Base-by-base conservation (phyloP, 2,329 filamentous ascomycete genomes). In the Scortechinia acanthostroma region DNA sequence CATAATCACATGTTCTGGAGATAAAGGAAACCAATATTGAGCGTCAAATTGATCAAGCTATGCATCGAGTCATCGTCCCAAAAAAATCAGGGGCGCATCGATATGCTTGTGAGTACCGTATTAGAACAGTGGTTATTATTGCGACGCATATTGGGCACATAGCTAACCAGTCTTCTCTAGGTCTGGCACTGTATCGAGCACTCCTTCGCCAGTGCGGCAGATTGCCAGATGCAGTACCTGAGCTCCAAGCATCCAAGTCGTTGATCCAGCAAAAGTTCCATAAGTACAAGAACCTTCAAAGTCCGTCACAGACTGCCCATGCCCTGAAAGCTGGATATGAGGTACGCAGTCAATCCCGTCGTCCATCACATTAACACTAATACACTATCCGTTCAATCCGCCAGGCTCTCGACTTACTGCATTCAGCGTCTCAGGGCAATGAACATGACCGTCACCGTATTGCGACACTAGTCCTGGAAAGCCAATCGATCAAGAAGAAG, bases 121-220 rank as follows among this genome's bases (percentile, higher is more conserved):
- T 30, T 30, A 10, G 25, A 30, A 30, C 25, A 30, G 10, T 30
- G 10, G 19, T 13, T 40, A 15, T 4, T n/a, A 25, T 46, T 20
- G 42, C n/a, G n/a, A n/a, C n/a, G n/a, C 43, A 46, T 48, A 43
- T 45, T 44, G 30, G 44, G 23, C 35, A 44, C 21, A 19, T 21
- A 19, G 4, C 17, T 20, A 21, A 17, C 22, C 16, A 15, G 16
- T 16, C 16, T 2, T 14, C 15, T 23, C 5, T 25, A 70, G 67
- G 66, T 49, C 53, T 67, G 50, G 61, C 66, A 28, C 62, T 71
- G 20, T 71, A 69, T 50, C 60, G 64, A 52, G 62, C 64, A 35
- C 64, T 71, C 43, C 60, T 71, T 43, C 60, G 61, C 51, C 63
- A 65, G 60, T 66, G 62, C 51, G 49, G 53, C 28, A 54, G 53